phyloP scores from a whole-genome alignment of 1,284 basidiomycete species.

The Ganoderma multipileum region DNA sequence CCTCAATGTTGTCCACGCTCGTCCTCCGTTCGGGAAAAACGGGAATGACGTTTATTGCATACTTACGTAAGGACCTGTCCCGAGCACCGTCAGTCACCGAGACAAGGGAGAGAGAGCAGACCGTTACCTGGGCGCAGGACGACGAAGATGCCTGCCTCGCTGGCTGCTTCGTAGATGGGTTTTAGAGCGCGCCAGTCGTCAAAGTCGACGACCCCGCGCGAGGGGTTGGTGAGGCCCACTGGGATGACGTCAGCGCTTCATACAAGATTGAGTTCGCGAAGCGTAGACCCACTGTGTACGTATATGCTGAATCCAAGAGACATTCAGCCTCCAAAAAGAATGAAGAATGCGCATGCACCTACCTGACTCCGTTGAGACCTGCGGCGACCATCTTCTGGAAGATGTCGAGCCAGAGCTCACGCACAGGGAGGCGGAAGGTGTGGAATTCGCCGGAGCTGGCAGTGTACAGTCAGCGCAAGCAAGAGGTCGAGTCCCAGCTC shows the following conservation, averaged over 20 bases:
- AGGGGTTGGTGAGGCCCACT: constrained; percentile 74
- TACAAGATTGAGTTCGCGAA: neutral
- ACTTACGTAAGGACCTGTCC: constrained; percentile 23
- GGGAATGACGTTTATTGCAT: too few relatives aligned
- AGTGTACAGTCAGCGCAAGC: neutral
- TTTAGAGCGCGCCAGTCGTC: constrained; percentile 71
- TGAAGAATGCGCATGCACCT: neutral
- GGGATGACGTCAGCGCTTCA: neutral
- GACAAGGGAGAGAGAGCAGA: neutral
- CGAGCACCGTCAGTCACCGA: neutral
- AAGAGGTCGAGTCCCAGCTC: too few relatives aligned
- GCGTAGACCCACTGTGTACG: constrained; percentile 54
- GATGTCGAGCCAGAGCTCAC: constrained; percentile 82
- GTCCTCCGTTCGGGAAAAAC: neutral
- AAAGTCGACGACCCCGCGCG: constrained; percentile 76
- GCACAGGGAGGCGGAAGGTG: constrained; percentile 82
- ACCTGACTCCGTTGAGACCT: constrained; percentile 72
- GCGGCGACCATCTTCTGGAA: constrained; percentile 84
- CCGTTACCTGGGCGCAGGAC: constrained; percentile 51
- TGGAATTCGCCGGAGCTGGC: constrained; percentile 79
- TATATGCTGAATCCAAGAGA: constrained; percentile 58
- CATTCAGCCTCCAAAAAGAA: neutral
- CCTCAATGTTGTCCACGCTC: neutral
- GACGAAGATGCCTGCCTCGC: constrained; percentile 53
- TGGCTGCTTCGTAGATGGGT: constrained; percentile 58